Base-by-base conservation (phyloP, 768 basidiomycete species). In the Phanerochaete sordida region DNA sequence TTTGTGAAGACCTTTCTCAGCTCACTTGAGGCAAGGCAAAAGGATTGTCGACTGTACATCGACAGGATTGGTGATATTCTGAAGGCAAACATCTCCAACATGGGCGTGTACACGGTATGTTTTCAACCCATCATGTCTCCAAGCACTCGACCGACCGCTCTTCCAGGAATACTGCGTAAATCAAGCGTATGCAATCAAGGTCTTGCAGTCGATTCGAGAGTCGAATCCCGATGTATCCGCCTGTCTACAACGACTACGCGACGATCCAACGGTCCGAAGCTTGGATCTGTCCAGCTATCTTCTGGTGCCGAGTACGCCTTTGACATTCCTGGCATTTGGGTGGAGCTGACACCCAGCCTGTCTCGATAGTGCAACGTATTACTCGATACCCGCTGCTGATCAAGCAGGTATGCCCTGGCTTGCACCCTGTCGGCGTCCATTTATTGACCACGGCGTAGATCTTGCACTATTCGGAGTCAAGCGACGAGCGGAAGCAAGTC, bases 301-400 rank as follows among this genome's bases (percentile, higher is more conserved):
- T 35, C 83, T 98, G 11, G 87, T 85, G n/a, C 95, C 95, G 0
- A 96, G 94, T 95, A 72, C 65, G 86, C 76, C 3, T 3, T 31
- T 12, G n/a, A n/a, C n/a, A n/a, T n/a, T n/a, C n/a, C n/a, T n/a
- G n/a, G n/a, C n/a, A n/a, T n/a, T n/a, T n/a, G n/a, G n/a, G n/a
- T n/a, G n/a, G n/a, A n/a, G n/a, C n/a, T n/a, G n/a, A n/a, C n/a
- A 23, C 39, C 30, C 13, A 49, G 43, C 23, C 19, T 26, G 53
- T 35, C 26, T 47, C n/a, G 13, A 13, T 61, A 94, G 92, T 95
- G 94, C 94, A 97, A 84, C 87, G 96, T 9, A 87, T 98, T 58
- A 97, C 96, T 0, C 82, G 93, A 58, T 99, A 98, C 69, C 96
- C 96, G 0, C 78, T 99, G 0, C 79, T 98, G 31, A 86, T 98